Conservation (phyloP, 768 basidiomycete species). For the Thelephora aurantiotincta region DNA sequence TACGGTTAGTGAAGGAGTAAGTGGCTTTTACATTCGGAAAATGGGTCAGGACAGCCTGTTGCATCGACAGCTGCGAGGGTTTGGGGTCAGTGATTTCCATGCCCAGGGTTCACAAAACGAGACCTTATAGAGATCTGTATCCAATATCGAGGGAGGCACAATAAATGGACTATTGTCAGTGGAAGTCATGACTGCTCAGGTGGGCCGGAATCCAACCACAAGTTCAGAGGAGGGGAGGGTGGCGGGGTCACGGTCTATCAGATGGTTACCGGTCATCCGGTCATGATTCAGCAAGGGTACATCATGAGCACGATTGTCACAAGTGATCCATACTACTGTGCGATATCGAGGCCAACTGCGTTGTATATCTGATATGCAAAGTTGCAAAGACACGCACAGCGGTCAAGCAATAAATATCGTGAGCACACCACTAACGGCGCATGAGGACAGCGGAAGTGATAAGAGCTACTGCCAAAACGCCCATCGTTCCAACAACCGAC, state of each 20-base stretch:
- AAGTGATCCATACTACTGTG: too few relatives aligned
- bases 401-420: too few relatives aligned
- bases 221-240: too few relatives aligned
- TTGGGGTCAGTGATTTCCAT: not conserved
- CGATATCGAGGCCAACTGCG: too few relatives aligned
- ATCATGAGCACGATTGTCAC: too few relatives aligned
- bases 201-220: too few relatives aligned
- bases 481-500: slow-evolving; percentile 49
- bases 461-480: slow-evolving; percentile 48
- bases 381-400: too few relatives aligned
- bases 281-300: too few relatives aligned
- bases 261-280: too few relatives aligned
- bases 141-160: slow-evolving; percentile 49
- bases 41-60: slow-evolving; percentile 72
- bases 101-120: not conserved
- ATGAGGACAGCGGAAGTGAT: slow-evolving; percentile 29
- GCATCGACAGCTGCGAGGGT: slow-evolving; percentile 71
- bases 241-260: too few relatives aligned
- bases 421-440: slow-evolving; percentile 6
- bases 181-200: too few relatives aligned
- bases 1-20: slow-evolving; percentile 76
- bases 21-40: slow-evolving; percentile 60
- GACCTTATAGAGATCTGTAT: slow-evolving; percentile 93
- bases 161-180: slow-evolving; percentile 2
- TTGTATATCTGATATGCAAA: too few relatives aligned